Conservation (phyloP, 169 alveolate genomes). For the Hammondia hammondi region DNA sequence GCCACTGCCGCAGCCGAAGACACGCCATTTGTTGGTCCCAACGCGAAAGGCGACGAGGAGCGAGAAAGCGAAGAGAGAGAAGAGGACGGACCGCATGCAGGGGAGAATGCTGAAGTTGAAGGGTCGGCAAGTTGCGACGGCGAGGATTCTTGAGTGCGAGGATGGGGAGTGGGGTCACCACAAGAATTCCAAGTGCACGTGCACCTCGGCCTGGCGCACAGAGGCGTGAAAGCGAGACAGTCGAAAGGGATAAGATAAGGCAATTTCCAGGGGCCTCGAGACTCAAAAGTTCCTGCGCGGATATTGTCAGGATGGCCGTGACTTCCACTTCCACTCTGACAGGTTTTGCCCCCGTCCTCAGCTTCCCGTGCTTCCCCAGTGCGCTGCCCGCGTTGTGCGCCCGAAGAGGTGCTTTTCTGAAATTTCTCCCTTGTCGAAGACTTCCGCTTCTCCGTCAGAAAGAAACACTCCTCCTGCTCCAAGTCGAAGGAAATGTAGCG, state of each 20-base stretch:
- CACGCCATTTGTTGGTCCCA: too few species aligned
- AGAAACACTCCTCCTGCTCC: conserved; percentile 1
- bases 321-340: background rate
- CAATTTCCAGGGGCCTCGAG: background rate
- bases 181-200: background rate
- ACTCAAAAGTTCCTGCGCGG: background rate
- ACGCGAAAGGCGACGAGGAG: too few species aligned
- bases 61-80: background rate
- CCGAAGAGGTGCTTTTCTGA: background rate
- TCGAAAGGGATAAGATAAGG: conserved; percentile 9
- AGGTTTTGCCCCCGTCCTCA: background rate
- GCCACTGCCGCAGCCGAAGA: too few species aligned
- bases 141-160: background rate
- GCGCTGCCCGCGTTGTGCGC: background rate
- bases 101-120: background rate
- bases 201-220: background rate
- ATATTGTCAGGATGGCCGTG: conserved; percentile 6
- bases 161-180: background rate
- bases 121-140: background rate
- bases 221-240: conserved; percentile 2
- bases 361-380: background rate
- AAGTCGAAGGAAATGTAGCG: conserved; percentile 1
- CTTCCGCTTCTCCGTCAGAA: background rate
- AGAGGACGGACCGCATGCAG: background rate
- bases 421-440: background rate